Percentiles rank a stretch among this genome's conserved stretches.
Conservation (phyloP, 2,329 filamentous ascomycete genomes). For the Colletotrichum sp. region DNA sequence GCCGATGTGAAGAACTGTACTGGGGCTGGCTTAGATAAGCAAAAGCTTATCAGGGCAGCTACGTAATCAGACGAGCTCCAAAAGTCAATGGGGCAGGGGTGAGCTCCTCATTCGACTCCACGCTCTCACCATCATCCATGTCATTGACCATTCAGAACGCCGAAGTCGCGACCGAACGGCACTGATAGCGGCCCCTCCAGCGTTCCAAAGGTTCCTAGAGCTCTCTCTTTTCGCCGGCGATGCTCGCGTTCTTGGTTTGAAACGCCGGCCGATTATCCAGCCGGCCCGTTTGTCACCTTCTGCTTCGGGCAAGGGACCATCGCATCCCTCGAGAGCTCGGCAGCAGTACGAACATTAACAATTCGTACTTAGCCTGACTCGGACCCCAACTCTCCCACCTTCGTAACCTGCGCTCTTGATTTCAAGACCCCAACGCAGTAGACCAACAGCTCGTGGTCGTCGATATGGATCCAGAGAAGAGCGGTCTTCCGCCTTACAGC, state of each 20-base stretch:
- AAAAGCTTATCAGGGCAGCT: constrained; percentile 10
- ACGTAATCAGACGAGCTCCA: constrained; percentile 10
- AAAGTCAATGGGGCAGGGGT: neutral
- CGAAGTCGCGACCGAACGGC: constrained; percentile 16
- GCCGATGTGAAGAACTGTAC: neutral
- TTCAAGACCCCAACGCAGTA: neutral
- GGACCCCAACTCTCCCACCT: neutral
- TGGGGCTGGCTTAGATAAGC: neutral
- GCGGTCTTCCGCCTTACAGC: constrained; percentile 49
- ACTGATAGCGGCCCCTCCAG: constrained; percentile 5
- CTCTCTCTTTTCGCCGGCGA: neutral
- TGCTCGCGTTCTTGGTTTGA: constrained; percentile 5
- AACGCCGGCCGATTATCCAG: constrained; percentile 15
- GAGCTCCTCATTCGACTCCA: constrained; percentile 19
- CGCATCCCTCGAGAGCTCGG: neutral
- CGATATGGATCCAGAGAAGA: constrained; percentile 38
- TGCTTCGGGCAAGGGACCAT: constrained; percentile 11
- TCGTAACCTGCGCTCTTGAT: neutral
- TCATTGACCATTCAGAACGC: constrained; percentile 11
- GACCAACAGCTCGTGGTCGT: neutral
- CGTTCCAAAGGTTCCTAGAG: neutral
- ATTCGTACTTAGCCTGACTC: neutral
- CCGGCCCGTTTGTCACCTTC: constrained; percentile 15
- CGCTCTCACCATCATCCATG: constrained; percentile 19
- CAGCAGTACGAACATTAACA: neutral